phyloP scores from a whole-genome alignment of 805 yeast species.

The Candida sanyiensis region DNA sequence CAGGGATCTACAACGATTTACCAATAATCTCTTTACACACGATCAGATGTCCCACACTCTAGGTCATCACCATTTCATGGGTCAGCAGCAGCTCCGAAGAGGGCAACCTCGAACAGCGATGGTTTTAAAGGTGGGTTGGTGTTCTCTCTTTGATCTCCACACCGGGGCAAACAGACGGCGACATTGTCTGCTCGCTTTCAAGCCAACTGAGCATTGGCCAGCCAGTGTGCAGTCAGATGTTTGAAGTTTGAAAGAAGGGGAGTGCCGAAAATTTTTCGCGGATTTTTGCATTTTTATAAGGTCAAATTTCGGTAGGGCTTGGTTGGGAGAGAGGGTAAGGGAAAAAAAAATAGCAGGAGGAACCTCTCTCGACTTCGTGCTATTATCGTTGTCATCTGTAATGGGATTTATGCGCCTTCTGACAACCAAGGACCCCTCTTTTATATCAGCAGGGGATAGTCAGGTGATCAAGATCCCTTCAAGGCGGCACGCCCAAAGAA shows the following conservation, averaged over 20 bases:
- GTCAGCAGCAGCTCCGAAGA: slow-evolving; percentile 43
- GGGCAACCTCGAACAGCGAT: slow-evolving; percentile 96
- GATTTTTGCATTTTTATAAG: neutral
- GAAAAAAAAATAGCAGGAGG: no score
- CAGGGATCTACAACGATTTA: no score
- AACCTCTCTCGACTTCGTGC: no score
- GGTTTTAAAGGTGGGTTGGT: slow-evolving; percentile 65
- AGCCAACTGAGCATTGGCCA: neutral
- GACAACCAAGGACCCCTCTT: no score
- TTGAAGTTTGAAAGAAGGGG: neutral
- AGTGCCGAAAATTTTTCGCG: neutral
- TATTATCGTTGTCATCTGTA: no score
- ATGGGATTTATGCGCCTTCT: no score
- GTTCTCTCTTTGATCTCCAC: slow-evolving; percentile 1
- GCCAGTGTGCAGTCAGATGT: slow-evolving; percentile 2
- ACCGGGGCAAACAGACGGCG: slow-evolving; percentile 1
- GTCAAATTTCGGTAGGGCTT: neutral
- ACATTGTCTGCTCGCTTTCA: neutral
- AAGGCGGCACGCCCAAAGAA: no score
- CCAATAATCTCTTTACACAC: no score
- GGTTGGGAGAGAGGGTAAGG: no score
- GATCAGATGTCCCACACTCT: slow-evolving; percentile 76
- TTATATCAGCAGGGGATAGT: no score
- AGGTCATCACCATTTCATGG: slow-evolving; percentile 99
- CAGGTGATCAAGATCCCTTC: no score